A percentile compares a stretch with the other conserved stretches of the same genome.
Conservation (phyloP, 2,329 filamentous ascomycete species). For the Samsoniella hepiali region DNA sequence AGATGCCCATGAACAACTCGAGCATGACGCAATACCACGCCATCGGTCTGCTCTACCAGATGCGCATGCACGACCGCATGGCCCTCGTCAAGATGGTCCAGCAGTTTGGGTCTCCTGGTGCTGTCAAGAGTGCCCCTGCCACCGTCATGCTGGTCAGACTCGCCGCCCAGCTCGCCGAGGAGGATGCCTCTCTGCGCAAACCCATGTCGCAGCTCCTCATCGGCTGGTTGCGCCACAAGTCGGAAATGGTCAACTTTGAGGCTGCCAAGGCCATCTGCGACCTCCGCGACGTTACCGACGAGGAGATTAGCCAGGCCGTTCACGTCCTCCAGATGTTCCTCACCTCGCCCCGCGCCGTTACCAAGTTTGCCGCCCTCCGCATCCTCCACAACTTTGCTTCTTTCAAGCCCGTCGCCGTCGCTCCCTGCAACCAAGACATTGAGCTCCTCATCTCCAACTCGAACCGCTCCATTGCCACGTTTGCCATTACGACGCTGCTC, state of each 20-base stretch:
- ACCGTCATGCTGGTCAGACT: conserved; percentile 89
- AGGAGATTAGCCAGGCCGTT: conserved; percentile 86
- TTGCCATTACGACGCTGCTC: conserved; percentile 94
- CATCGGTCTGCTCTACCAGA: conserved; percentile 94
- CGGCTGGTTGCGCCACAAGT: conserved; percentile 96
- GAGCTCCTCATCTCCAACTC: conserved; percentile 94
- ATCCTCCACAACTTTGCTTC: conserved; percentile 95
- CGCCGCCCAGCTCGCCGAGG: conserved; percentile 89
- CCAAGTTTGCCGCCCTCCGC: conserved; percentile 94
- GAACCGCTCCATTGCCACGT: conserved; percentile 96
- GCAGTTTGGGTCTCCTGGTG: conserved; percentile 87
- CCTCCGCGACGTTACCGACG: conserved; percentile 87
- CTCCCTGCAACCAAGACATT: conserved; percentile 94
- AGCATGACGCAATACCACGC: conserved; percentile 99
- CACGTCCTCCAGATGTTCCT: conserved; percentile 96
- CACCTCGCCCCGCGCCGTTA: conserved; percentile 89
- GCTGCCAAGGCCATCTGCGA: conserved; percentile 97
- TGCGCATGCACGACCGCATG: conserved; percentile 97
- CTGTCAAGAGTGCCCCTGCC: conserved; percentile 91
- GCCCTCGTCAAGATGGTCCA: conserved; percentile 99
- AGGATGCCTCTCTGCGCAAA: conserved; percentile 82
- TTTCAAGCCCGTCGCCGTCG: conserved; percentile 91
- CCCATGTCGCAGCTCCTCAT: conserved; percentile 97
- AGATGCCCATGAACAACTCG: conserved; percentile 82
- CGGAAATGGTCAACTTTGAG: conserved; percentile 99